Evolutionary conservation across 2,329 filamentous ascomycete genomes (phyloP), one percentile per base, ranked within the genome.

Genomic region (Hymenoscyphus salicellus): DNA sequence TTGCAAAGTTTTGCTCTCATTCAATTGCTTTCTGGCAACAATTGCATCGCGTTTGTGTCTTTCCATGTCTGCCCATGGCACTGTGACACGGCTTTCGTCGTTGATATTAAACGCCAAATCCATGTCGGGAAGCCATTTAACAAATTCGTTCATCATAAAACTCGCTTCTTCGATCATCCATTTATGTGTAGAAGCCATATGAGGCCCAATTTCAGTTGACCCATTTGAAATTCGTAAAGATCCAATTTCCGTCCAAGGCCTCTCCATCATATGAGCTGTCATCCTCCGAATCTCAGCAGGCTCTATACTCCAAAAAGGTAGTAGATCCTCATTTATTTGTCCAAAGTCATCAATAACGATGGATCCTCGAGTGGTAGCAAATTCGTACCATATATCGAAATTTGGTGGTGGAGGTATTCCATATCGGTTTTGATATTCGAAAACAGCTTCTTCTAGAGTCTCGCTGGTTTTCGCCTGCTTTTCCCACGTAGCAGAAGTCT

Each of bases 101-200:
- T 82, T 77, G 7, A 78, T 74, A 65, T 84, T 84, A 73, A 83
- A 82, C 7, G 81, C 81, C 20, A 84, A 77, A 65, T 84, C 81
- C 79, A 84, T 82, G 64, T 84, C 79, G 0, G 82, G 82, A 11
- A 84, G 72, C 69, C 78, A 78, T 62, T 78, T 68, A 6, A 77
- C 76, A 67, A 83, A 78, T 8, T 81, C 76, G 43, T 72, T 69
- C 2, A 80, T 70, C 75, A 80, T 80, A 1, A 72, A 72, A 28
- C 73, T 73, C 60, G 80, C 72, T 4, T 72, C 72, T 16, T 77
- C 73, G 65, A 78, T 71, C 76, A 78, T 77, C 77, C 77, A 78
- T 17, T 72, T 66, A 65, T 78, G 75, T 7, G 75, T 76, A 16
- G 74, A 74, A 5, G 65, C 70, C 16, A 76, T 71, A 55, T 75